Percentiles rank a stretch among this genome's conserved stretches.
phyloP scores from a whole-genome alignment of 768 basidiomycete genomes.

The Lactarius evosmus region DNA sequence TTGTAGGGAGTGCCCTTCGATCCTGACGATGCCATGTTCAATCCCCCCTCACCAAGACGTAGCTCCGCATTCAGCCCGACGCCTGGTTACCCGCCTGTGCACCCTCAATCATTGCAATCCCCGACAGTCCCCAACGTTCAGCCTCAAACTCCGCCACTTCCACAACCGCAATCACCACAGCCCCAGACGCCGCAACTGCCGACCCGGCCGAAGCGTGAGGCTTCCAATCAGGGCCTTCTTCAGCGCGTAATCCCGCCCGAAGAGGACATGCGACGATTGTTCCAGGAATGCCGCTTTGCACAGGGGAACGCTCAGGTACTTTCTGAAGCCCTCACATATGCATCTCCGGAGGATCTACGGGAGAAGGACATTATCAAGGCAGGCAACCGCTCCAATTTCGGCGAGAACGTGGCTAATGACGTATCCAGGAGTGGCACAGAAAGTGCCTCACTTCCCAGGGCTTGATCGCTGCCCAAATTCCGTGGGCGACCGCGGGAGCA shows the following conservation, averaged over 20 bases:
- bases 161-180: slow-evolving; percentile 12
- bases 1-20: slow-evolving; percentile 71
- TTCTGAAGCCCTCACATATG: slow-evolving; percentile 63
- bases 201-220: slow-evolving; percentile 26
- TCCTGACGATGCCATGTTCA: slow-evolving; percentile 76
- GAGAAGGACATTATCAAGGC: slow-evolving; percentile 65
- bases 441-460: slow-evolving; percentile 84
- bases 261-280: slow-evolving; percentile 78
- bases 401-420: slow-evolving; percentile 8
- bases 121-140: background rate
- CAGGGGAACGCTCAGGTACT: slow-evolving; percentile 76
- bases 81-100: slow-evolving; percentile 17
- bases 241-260: slow-evolving; percentile 62
- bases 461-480: slow-evolving; percentile 80
- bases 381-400: slow-evolving; percentile 27
- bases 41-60: slow-evolving; percentile 51
- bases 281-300: slow-evolving; percentile 83
- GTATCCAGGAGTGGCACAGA: slow-evolving; percentile 71
- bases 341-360: slow-evolving; percentile 67
- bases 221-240: slow-evolving; percentile 31
- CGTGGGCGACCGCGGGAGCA: slow-evolving; percentile 85
- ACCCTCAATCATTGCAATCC: slow-evolving; percentile 16
- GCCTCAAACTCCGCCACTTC: slow-evolving; percentile 9
- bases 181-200: slow-evolving; percentile 6
- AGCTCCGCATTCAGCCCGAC: slow-evolving; percentile 35